phyloP scores from a whole-genome alignment of 106 monocot genomes.

The Triglochin maritima region DNA sequence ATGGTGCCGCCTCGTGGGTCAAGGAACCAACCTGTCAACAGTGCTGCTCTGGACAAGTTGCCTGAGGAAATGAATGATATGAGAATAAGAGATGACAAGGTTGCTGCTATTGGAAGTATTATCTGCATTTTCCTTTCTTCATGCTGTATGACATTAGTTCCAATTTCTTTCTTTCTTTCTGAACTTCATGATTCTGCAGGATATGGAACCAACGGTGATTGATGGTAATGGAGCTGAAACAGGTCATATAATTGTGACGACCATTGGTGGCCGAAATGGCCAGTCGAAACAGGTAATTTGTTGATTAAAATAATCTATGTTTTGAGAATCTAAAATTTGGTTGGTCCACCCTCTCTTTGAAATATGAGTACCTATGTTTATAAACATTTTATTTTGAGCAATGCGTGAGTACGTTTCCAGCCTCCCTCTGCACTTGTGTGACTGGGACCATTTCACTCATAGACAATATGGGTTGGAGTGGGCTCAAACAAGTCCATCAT shows the following conservation, averaged over 20 bases:
- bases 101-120: background rate
- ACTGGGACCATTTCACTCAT: too few species aligned
- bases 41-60: conserved; percentile 3
- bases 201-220: conserved; percentile 28
- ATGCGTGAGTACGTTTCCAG: too few species aligned
- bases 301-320: background rate
- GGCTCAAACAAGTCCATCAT: too few species aligned
- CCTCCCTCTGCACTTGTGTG: too few species aligned
- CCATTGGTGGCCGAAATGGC: conserved; percentile 62
- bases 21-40: conserved; percentile 3
- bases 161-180: background rate
- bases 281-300: conserved; percentile 63
- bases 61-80: conserved; percentile 14
- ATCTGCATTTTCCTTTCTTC: background rate
- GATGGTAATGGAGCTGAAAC: conserved; percentile 58
- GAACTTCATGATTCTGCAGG: conserved; percentile 15
- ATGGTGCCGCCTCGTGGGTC: conserved; percentile 3
- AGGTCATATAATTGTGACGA: conserved; percentile 67
- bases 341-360: background rate
- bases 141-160: background rate
- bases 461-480: too few species aligned
- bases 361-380: background rate
- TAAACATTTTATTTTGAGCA: background rate
- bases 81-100: conserved; percentile 13
- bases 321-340: too few species aligned